phyloP scores from a whole-genome alignment of 108 stramenopile species.

The Nitzschia inconspicua region DNA sequence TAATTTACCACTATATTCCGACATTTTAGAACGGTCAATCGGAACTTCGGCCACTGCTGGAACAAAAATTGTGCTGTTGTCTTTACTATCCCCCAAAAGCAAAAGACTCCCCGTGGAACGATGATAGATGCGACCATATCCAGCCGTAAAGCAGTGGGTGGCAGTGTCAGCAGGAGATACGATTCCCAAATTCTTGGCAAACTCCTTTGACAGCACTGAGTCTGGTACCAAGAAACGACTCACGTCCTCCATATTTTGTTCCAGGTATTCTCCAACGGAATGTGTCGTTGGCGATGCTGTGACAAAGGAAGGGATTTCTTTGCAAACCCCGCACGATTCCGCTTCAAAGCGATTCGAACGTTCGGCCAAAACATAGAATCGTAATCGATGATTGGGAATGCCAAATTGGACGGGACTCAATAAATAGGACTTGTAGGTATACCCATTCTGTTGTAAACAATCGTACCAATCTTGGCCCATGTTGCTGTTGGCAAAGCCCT shows the following conservation, averaged over 20 bases:
- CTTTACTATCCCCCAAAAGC: not conserved
- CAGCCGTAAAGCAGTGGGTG: conserved; percentile 52
- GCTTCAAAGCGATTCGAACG: not conserved
- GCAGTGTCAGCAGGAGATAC: conserved; percentile 22
- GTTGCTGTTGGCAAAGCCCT: conserved; percentile 30
- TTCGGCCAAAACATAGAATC: conserved; percentile 46
- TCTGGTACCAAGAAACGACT: conserved; percentile 14
- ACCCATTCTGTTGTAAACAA: conserved; percentile 20
- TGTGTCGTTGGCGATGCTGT: not conserved
- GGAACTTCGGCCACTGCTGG: conserved; percentile 1
- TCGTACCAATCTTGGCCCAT: conserved; percentile 24
- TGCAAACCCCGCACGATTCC: not conserved
- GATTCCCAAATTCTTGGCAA: conserved; percentile 32
- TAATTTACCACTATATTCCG: conserved; percentile 21
- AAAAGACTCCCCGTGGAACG: conserved; percentile 40
- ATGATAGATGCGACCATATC: conserved; percentile 38
- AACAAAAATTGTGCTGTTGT: not conserved
- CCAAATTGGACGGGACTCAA: conserved; percentile 36
- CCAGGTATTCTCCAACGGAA: not conserved
- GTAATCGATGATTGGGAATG: conserved; percentile 48
- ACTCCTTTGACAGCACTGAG: conserved; percentile 19
- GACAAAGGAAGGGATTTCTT: not conserved
- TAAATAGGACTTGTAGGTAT: conserved; percentile 25
- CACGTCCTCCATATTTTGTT: not conserved
- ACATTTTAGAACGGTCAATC: conserved; percentile 31